Evolutionary conservation across 805 yeast genomes (phyloP), one percentile per base, ranked within the genome.

Genomic region (Suhomyces sp.): DNA sequence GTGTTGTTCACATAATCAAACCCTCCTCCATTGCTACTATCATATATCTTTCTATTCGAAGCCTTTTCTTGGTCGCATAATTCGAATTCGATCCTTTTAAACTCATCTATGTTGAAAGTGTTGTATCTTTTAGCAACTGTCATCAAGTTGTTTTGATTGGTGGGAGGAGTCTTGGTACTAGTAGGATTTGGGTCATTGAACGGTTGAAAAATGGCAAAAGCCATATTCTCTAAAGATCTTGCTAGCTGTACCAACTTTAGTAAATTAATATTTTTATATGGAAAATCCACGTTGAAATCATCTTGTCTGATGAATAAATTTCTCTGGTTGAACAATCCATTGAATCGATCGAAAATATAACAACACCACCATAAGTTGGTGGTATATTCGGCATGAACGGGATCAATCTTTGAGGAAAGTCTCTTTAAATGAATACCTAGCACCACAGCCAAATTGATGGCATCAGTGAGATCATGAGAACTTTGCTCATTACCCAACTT

Each of bases 361-460:
- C 62, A 48, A 28, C 52, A 43, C 68, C 68, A 63, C 64, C 66
- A 63, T 13, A 63, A 39, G 25, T 54, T 47, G 11, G 54, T 45
- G 12, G 53, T 41, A 29, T 58, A 56, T 19, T 31, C 42, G 4
- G 36, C 39, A 31, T 21, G 44, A 44, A 14, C 36, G 21, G 33
- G 39, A 16, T 14, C 33, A 4, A 25, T 30, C 20, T 35, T 39
- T 25, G 15, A 32, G 19, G 30, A 31, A 25, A 35, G 39, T 1
- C 51, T 38, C 35, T 54, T 55, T 55, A 52, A 52, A 33, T 58
- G 63, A 21, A 58, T 50, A 1, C 53, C 62, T 24, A 54, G 27
- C 6, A 57, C 45, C 8, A 44, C 42, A 4, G 54, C 56, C 28
- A 57, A 39, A 38, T 54, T 57, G 26, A 60, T 46, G 3, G 65